Conservation (phyloP, 176 grass and related monocot species). For the Guadua angustifolia region DNA sequence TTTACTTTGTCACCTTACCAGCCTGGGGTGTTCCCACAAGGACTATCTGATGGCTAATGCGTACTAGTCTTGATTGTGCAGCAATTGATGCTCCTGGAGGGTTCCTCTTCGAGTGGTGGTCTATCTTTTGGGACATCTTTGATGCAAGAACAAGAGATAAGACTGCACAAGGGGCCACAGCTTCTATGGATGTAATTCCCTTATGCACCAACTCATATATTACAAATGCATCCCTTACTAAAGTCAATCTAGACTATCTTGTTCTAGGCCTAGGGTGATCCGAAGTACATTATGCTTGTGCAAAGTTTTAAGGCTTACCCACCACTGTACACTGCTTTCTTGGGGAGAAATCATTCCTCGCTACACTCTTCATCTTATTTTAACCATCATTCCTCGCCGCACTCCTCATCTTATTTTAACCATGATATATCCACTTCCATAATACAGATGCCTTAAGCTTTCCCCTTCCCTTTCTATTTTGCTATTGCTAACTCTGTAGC, state of each 20-base stretch:
- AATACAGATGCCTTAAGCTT: neutral
- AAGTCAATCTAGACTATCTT: neutral
- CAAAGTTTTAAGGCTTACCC: neutral
- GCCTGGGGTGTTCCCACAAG: neutral
- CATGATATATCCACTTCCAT: neutral
- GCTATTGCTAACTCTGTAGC: neutral
- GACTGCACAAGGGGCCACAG: conserved; percentile 5
- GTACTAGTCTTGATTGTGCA: neutral
- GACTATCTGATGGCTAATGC: neutral
- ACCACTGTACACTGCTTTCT: neutral
- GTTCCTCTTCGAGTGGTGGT: conserved; percentile 89
- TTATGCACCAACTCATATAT: neutral
- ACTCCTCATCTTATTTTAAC: neutral
- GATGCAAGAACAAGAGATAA: conserved; percentile 64
- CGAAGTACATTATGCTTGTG: neutral
- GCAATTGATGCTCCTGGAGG: conserved; percentile 77
- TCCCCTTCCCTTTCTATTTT: neutral
- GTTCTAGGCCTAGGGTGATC: neutral
- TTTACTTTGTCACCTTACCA: neutral
- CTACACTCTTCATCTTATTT: neutral
- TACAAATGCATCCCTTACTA: neutral
- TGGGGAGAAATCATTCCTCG: too few species aligned
- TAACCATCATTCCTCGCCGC: neutral
- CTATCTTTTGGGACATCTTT: conserved; percentile 86
- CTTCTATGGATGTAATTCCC: conserved; percentile 44